Evolutionary conservation across 129 eudicot genomes (phyloP).

Genomic region (Centella asiatica): DNA sequence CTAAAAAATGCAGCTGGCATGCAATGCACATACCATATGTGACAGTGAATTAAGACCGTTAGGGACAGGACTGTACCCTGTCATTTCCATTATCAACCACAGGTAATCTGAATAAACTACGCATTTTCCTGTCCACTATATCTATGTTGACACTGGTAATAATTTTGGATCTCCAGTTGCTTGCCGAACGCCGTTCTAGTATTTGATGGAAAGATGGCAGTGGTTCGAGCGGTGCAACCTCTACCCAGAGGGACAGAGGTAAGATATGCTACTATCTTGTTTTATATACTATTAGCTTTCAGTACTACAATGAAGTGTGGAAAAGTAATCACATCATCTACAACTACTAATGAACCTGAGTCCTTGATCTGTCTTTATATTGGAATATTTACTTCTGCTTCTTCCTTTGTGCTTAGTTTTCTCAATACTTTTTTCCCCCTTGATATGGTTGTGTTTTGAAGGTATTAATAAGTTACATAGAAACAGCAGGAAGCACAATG

Average conservation of each 20-base stretch:
- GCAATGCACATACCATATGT: conserved; percentile 92
- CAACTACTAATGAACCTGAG: too few relatives aligned
- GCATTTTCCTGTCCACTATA: conserved; percentile 5
- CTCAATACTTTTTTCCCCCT: conserved; percentile 1
- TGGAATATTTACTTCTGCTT: too few relatives aligned
- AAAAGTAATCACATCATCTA: too few relatives aligned
- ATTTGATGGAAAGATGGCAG: conserved; percentile 81
- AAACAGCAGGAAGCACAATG: conserved; percentile 91
- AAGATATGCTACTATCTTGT: conserved; percentile 15
- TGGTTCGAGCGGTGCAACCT: conserved; percentile 70
- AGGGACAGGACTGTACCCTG: conserved; percentile 88
- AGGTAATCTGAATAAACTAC: conserved; percentile 36
- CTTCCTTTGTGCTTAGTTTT: too few relatives aligned
- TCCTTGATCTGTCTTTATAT: too few relatives aligned
- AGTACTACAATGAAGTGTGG: too few relatives aligned
- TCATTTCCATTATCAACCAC: conserved; percentile 80
- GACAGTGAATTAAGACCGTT: conserved; percentile 85
- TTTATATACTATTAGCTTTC: not conserved
- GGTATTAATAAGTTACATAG: conserved; percentile 87
- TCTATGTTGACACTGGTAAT: conserved; percentile 7
- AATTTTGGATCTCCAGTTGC: conserved; percentile 56
- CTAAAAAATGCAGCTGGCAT: conserved; percentile 60
- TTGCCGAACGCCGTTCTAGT: conserved; percentile 84
- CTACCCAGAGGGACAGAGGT: conserved; percentile 95
- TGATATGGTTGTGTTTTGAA: conserved; percentile 21